These are phyloP conservation scores for Heimioporus sp. DNA, from an alignment of 768 basidiomycete genomes.

Conservation along the genomic window DNA sequence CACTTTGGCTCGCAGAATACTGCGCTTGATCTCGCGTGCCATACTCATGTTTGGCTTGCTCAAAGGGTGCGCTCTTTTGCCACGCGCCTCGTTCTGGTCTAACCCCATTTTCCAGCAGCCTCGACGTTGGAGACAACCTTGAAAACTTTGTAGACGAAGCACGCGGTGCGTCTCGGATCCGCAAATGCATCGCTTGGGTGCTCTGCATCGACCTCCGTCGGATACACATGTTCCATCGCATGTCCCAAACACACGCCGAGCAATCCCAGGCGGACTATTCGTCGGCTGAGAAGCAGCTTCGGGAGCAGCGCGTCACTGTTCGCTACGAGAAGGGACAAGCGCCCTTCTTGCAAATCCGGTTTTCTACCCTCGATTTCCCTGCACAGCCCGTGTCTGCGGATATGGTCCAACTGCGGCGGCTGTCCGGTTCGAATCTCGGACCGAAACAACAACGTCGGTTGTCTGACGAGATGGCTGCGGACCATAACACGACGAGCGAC, in stretches of 20 bases:
- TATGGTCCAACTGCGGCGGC: constrained; percentile 11
- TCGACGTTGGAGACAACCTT: constrained; percentile 57
- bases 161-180: constrained; percentile 15
- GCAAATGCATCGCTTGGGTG: constrained; percentile 36
- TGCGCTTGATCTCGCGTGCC: constrained; percentile 54
- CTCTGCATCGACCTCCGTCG: constrained; percentile 54
- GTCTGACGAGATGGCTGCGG: constrained; percentile 9
- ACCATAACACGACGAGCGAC: constrained; percentile 3
- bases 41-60: constrained; percentile 59
- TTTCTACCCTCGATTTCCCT: constrained; percentile 49
- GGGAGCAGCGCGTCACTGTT: constrained; percentile 50
- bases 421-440: constrained; percentile 8
- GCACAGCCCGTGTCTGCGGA: constrained; percentile 15
- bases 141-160: constrained; percentile 42
- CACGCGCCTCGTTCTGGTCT: neutral
- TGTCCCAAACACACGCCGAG: constrained; percentile 42
- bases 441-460: neutral
- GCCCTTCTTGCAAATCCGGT: constrained; percentile 54
- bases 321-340: constrained; percentile 41
- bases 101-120: constrained; percentile 30
- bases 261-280: constrained; percentile 6
- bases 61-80: constrained; percentile 55
- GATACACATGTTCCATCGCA: constrained; percentile 50
- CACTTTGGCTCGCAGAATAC: constrained; percentile 52
- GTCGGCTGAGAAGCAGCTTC: constrained; percentile 1